Conservation (phyloP, 1,284 basidiomycete species). For the Tilletia caries region DNA sequence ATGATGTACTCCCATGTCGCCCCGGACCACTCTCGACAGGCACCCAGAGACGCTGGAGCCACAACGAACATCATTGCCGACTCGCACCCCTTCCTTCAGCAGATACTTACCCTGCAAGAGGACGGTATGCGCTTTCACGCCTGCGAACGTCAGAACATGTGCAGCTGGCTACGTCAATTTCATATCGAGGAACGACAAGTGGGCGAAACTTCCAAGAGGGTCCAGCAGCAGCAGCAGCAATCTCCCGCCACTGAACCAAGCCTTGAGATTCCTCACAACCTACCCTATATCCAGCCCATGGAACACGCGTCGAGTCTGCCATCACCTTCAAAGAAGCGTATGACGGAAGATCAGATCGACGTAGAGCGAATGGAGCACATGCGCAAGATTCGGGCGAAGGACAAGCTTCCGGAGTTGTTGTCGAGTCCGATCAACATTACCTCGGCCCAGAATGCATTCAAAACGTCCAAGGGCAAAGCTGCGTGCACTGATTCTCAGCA, state of each 20-base stretch:
- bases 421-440: background rate
- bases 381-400: background rate
- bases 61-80: background rate
- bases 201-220: background rate
- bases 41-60: background rate
- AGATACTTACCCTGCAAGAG: conserved; percentile 66
- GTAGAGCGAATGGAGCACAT: background rate
- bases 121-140: conserved; percentile 76
- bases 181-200: background rate
- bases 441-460: too few species aligned
- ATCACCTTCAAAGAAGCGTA: background rate
- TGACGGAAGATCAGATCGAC: conserved; percentile 17
- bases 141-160: conserved; percentile 77
- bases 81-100: conserved; percentile 63
- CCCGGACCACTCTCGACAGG: conserved; percentile 33
- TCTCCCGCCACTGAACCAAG: too few species aligned
- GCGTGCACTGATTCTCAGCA: background rate
- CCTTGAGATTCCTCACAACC: too few species aligned
- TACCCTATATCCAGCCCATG: background rate
- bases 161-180: conserved; percentile 47
- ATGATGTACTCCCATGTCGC: conserved; percentile 63
- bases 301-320: conserved; percentile 22
- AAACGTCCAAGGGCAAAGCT: too few species aligned
- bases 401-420: background rate
- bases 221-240: background rate